These are phyloP conservation scores for Apiospora arundinis DNA, from an alignment of 2,329 filamentous ascomycete genomes.

Conservation along the genomic window DNA sequence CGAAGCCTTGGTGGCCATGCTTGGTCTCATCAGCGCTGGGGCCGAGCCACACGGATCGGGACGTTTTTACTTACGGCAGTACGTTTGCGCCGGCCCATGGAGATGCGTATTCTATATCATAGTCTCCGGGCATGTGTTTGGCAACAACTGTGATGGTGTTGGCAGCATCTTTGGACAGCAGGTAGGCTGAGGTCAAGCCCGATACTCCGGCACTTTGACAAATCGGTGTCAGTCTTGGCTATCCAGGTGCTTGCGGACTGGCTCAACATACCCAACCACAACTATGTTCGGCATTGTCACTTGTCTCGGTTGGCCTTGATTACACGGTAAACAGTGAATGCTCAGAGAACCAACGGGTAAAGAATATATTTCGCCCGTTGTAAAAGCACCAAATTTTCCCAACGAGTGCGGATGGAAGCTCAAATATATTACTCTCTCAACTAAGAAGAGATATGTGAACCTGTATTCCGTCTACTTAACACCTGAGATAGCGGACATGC, in stretches of 20 bases:
- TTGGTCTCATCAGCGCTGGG: conserved; percentile 20
- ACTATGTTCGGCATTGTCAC: conserved; percentile 26
- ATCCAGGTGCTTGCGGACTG: neutral
- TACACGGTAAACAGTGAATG: neutral
- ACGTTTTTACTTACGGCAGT: conserved; percentile 35
- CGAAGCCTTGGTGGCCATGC: conserved; percentile 37
- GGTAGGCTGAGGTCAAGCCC: conserved; percentile 41
- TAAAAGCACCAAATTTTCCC: no score
- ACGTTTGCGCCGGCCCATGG: conserved; percentile 42
- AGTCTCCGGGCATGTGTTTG: conserved; percentile 94
- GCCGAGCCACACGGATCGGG: conserved; percentile 13
- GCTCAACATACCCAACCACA: conserved; percentile 25
- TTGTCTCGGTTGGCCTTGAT: neutral
- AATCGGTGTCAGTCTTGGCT: neutral
- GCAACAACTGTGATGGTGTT: conserved; percentile 71
- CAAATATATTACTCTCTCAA: neutral
- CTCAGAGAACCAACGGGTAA: neutral
- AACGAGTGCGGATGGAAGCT: no score
- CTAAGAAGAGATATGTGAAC: neutral
- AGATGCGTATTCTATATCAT: conserved; percentile 88
- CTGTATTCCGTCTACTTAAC: neutral
- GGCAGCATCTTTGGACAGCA: conserved; percentile 40
- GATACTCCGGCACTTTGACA: conserved; percentile 39
- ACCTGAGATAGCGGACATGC: neutral
- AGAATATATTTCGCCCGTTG: neutral